Percentiles rank a stretch among this genome's conserved stretches.
These are phyloP conservation scores for Rugonectria rugulosa DNA, from an alignment of 2,329 filamentous ascomycete genomes.

Conservation along the genomic window DNA sequence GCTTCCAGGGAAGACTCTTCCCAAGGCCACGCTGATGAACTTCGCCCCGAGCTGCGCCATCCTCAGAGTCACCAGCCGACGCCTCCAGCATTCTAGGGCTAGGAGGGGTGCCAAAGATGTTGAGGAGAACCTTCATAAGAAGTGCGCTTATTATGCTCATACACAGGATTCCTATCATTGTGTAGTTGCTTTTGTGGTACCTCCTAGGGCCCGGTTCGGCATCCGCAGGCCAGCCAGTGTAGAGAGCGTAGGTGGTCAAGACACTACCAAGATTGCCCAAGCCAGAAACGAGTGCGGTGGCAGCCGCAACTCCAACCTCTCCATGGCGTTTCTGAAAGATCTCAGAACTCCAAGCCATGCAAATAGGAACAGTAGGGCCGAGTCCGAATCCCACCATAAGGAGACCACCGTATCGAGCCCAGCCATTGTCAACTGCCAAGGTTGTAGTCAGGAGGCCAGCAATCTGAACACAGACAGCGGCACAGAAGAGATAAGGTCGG, in stretches of 20 bases:
- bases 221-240: constrained; percentile 85
- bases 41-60: constrained; percentile 68
- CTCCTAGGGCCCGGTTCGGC: constrained; percentile 70
- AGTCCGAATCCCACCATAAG: constrained; percentile 90
- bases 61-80: constrained; percentile 57
- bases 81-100: constrained; percentile 55
- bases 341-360: constrained; percentile 92
- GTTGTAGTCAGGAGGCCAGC: constrained; percentile 81
- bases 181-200: constrained; percentile 83
- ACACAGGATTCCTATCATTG: constrained; percentile 86
- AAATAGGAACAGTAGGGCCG: constrained; percentile 89
- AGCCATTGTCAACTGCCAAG: constrained; percentile 73
- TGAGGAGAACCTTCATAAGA: constrained; percentile 73
- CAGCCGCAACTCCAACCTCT: constrained; percentile 88
- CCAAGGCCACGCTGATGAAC: constrained; percentile 65
- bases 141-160: constrained; percentile 78
- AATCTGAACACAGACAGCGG: constrained; percentile 80
- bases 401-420: constrained; percentile 88
- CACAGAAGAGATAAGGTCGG: constrained; percentile 82
- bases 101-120: constrained; percentile 61
- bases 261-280: constrained; percentile 88
- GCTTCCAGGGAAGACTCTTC: constrained; percentile 48
- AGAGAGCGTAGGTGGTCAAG: constrained; percentile 87
- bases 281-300: constrained; percentile 84
- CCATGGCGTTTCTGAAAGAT: constrained; percentile 90